Base-by-base conservation (phyloP, 176 grass and related monocot species). In the Bolboschoenus planiculmis region DNA sequence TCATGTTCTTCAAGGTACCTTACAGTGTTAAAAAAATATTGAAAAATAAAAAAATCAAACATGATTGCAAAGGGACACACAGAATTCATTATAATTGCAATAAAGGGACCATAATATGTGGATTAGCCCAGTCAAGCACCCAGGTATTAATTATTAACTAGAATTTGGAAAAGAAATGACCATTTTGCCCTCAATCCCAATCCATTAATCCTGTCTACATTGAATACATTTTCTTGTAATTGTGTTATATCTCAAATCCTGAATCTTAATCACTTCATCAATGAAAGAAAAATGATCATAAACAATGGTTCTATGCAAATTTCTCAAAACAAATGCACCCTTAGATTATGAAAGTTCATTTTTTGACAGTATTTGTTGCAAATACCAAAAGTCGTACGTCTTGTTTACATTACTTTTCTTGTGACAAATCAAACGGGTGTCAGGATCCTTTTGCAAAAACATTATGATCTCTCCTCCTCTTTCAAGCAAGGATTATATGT, bases 1-100 rank as follows among this genome's bases (percentile, higher is more conserved):
- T 93, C 92, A 78, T 73, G 92, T 21, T 97, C 87, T 57, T 97
- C 88, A 21, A 94, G 71, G 66, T 97, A 97, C 31, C 82, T 96
- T 83, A 36, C 20, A 85, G n/a, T 46, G 73, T 30, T 60, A 67
- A 56, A 85, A 66, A 57, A 54, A 23, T 5, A 71, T 47, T 46
- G 29, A 29, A 72, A 29, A 29, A n/a, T n/a, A 40, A 27, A 42
- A 50, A 79, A 50, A 79, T 65, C 18, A 72, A 27, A 59, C 78
- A 36, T 42, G n/a, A 57, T 59, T 53, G 11, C 2, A 10, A 21
- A 59, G 15, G 53, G n/a, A 72, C 67, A 43, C 20, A 4, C 20
- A 57, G 20, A 15, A 39, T 83, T 27, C 56, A 33, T 59, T 31
- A 68, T 29, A 44, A 29, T 44, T 46, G 20, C 44, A 47, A 65